These are phyloP conservation scores for Ampelocalamus luodianensis DNA, from an alignment of 176 grass and related monocot genomes.

Conservation along the genomic window DNA sequence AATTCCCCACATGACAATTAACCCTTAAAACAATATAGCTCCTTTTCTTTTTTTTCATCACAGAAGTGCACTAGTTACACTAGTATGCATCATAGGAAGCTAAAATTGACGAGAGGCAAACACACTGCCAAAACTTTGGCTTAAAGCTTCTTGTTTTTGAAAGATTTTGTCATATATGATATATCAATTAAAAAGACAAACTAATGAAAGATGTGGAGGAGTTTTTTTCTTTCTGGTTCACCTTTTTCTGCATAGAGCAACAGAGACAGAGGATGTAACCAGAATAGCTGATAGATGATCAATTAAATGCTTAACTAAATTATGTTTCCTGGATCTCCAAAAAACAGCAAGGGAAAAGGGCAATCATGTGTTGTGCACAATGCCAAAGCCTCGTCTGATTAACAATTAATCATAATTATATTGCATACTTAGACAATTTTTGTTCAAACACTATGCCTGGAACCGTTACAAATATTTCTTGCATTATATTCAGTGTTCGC, in stretches of 20 bases:
- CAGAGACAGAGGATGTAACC: neutral
- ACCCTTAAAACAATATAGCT: too few relatives aligned
- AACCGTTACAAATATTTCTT: neutral
- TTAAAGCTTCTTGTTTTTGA: slow-evolving; percentile 1
- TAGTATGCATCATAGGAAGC: neutral
- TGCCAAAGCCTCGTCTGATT: neutral
- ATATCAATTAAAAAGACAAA: slow-evolving; percentile 5
- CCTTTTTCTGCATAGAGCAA: neutral
- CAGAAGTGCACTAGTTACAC: neutral
- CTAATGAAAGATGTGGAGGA: neutral
- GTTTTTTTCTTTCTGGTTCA: neutral
- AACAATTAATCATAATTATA: neutral
- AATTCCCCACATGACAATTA: too few relatives aligned
- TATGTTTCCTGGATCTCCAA: neutral
- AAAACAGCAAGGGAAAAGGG: neutral
- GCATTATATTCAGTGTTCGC: neutral
- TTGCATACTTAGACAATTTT: neutral
- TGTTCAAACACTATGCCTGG: neutral
- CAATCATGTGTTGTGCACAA: neutral
- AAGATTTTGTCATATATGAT: neutral
- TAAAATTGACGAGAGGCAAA: neutral
- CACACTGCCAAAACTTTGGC: neutral
- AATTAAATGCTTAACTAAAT: neutral
- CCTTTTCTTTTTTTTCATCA: neutral
- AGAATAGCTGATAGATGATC: neutral